phyloP scores from a whole-genome alignment of 2,329 filamentous ascomycete genomes.

The Stemphylium beticola region DNA sequence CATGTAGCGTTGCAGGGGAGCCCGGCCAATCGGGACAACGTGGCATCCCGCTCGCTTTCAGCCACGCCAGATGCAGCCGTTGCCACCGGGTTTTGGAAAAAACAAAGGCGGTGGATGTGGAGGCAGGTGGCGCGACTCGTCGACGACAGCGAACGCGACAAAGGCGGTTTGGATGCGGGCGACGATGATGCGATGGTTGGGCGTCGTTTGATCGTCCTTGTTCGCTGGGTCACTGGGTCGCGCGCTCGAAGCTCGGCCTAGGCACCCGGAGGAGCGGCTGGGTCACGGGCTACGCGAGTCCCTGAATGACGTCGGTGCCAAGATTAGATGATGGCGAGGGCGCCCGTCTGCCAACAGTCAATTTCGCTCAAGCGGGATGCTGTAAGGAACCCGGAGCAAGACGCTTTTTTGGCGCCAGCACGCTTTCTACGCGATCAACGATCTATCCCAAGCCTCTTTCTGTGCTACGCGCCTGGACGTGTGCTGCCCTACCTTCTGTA shows the following conservation, averaged over 20 bases:
- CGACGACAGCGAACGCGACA: background rate
- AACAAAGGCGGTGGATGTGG: background rate
- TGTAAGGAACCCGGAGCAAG: constrained; percentile 7
- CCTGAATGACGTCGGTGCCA: constrained; percentile 18
- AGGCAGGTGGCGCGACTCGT: too few species aligned
- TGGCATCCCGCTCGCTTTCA: constrained; percentile 2
- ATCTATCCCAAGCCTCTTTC: constrained; percentile 5
- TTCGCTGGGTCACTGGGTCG: background rate
- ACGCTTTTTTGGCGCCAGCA: constrained; percentile 7
- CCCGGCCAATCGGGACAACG: constrained; percentile 11
- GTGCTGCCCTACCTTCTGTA: constrained; percentile 1
- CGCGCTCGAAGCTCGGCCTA: background rate
- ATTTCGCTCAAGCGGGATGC: constrained; percentile 13
- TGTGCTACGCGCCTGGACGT: background rate
- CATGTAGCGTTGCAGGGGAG: background rate
- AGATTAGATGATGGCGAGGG: constrained; percentile 1
- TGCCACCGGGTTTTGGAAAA: background rate
- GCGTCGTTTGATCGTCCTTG: background rate
- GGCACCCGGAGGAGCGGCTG: constrained; percentile 2
- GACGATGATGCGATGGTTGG: background rate
- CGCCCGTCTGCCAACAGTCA: constrained; percentile 12
- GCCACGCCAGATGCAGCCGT: background rate
- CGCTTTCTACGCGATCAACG: constrained; percentile 2
- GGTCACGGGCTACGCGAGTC: constrained; percentile 4
- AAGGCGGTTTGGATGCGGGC: background rate